Conservation (phyloP, 2,329 filamentous ascomycete genomes). For the Chaetomium globosum region DNA sequence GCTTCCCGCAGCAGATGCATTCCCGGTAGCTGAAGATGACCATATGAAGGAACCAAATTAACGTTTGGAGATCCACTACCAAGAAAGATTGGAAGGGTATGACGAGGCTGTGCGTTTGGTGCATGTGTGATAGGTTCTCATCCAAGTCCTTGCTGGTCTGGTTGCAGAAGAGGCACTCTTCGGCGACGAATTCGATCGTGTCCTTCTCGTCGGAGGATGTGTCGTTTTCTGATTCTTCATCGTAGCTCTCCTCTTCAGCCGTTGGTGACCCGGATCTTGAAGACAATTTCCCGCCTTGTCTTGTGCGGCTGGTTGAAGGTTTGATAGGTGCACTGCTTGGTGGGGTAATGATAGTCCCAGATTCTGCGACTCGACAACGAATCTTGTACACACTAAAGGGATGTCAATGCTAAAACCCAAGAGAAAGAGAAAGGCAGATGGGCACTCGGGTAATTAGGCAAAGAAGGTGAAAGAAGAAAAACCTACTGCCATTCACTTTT, state of each 20-base stretch:
- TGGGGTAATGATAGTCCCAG: constrained; percentile 11
- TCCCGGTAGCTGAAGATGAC: constrained; percentile 53
- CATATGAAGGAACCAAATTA: constrained; percentile 53
- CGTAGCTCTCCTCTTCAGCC: not conserved
- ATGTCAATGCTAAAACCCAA: not conserved
- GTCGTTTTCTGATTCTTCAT: constrained; percentile 18
- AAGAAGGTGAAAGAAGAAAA: not conserved
- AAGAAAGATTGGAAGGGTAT: constrained; percentile 47
- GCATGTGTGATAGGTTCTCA: constrained; percentile 53
- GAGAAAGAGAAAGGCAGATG: not conserved
- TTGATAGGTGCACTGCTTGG: constrained; percentile 2
- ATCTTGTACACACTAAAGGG: constrained; percentile 18
- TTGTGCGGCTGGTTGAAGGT: not conserved
- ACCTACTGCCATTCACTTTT: constrained; percentile 25
- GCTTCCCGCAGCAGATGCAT: constrained; percentile 54
- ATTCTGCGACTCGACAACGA: constrained; percentile 22
- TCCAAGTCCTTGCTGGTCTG: constrained; percentile 39
- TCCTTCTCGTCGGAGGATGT: constrained; percentile 12
- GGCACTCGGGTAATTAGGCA: not conserved
- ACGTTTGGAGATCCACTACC: constrained; percentile 50
- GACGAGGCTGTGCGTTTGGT: constrained; percentile 50
- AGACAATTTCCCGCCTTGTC: not conserved
- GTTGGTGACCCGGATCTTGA: constrained; percentile 2
- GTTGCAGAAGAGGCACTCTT: constrained; percentile 51
- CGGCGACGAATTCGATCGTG: constrained; percentile 35